Conservation (phyloP, 2,329 filamentous ascomycete species). For the Didymella sp. region DNA sequence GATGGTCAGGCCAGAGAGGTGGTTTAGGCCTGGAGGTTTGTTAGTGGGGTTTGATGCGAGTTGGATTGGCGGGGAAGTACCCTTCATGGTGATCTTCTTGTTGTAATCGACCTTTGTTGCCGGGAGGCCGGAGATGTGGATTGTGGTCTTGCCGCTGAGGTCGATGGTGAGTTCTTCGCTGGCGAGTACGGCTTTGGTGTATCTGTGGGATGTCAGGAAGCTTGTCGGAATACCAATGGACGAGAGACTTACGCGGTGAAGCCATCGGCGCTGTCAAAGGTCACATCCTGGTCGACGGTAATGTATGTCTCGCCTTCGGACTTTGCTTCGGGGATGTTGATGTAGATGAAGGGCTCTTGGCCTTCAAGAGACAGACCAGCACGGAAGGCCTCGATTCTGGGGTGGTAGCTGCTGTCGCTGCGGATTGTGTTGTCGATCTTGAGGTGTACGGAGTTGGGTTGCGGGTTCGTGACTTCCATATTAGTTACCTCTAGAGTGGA, state of each 20-base stretch:
- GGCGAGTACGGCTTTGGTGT: slow-evolving; percentile 57
- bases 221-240: too few relatives aligned
- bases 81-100: slow-evolving; percentile 64
- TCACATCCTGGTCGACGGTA: slow-evolving; percentile 54
- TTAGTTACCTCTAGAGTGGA: slow-evolving; percentile 59
- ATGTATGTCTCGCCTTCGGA: slow-evolving; percentile 52
- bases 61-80: slow-evolving; percentile 46
- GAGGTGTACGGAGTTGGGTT: slow-evolving; percentile 57
- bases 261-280: slow-evolving; percentile 53
- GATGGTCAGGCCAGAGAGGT: slow-evolving; percentile 62
- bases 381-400: slow-evolving; percentile 61
- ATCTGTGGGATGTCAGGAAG: slow-evolving; percentile 33
- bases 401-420: slow-evolving; percentile 60
- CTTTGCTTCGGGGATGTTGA: slow-evolving; percentile 56
- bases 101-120: slow-evolving; percentile 62
- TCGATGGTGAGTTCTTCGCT: slow-evolving; percentile 59
- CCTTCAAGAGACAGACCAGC: slow-evolving; percentile 58
- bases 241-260: slow-evolving; percentile 49
- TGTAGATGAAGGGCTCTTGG: slow-evolving; percentile 53
- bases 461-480: slow-evolving; percentile 61
- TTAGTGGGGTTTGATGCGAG: neutral
- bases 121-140: slow-evolving; percentile 61
- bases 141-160: slow-evolving; percentile 59
- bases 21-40: slow-evolving; percentile 59
- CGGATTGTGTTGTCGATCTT: slow-evolving; percentile 58